Percentiles rank a stretch among this genome's conserved stretches.
Conservation (phyloP, 306 rosid genomes). For the Glycine soja region DNA sequence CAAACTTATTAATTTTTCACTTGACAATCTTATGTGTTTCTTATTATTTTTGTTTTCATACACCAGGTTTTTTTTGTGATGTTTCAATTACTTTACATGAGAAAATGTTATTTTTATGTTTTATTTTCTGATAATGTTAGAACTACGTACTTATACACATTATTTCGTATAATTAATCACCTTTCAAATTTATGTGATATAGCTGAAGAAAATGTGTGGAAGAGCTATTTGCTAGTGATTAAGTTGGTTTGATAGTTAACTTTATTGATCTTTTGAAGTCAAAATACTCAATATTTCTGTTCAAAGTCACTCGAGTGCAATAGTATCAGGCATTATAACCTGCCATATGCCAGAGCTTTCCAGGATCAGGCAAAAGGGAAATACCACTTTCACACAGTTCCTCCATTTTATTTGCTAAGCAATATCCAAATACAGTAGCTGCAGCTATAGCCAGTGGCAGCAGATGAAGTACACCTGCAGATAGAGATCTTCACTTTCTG, state of each 20-base stretch:
- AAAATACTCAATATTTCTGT: conserved; percentile 43
- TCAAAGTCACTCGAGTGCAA: conserved; percentile 41
- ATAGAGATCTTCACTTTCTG: conserved; percentile 50
- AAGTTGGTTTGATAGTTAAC: conserved; percentile 13
- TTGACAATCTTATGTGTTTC: not conserved
- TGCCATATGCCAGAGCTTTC: conserved; percentile 66
- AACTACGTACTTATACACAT: not conserved
- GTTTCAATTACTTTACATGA: not conserved
- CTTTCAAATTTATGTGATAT: not conserved
- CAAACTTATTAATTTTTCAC: not conserved
- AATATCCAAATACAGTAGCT: conserved; percentile 52
- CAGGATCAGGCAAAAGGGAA: conserved; percentile 56
- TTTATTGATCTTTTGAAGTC: conserved; percentile 45
- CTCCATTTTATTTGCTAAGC: conserved; percentile 59
- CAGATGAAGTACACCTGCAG: conserved; percentile 58
- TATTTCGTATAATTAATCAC: not conserved
- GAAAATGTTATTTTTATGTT: not conserved
- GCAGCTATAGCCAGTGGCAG: conserved; percentile 45
- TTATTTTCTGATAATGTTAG: not conserved
- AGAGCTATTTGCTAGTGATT: not conserved
- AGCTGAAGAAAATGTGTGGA: not conserved
- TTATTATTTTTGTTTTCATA: not conserved
- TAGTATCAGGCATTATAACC: conserved; percentile 53
- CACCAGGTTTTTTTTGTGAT: not conserved
- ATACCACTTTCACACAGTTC: conserved; percentile 56